Conservation (phyloP, 1,284 basidiomycete genomes). For the Phellopilus nigrolimitatus region DNA sequence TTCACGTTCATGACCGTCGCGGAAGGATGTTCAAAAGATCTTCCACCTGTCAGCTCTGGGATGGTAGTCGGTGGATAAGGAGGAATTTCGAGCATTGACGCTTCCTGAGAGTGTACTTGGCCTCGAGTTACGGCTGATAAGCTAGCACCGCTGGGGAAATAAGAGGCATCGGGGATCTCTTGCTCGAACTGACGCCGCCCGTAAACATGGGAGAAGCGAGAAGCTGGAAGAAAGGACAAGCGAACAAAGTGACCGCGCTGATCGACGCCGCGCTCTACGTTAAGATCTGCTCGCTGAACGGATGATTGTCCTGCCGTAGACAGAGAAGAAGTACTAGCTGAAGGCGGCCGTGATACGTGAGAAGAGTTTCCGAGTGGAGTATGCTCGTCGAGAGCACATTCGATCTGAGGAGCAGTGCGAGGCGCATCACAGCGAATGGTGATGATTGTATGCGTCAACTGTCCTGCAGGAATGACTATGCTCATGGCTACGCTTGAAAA, state of each 20-base stretch:
- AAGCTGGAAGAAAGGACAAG: slow-evolving; percentile 14
- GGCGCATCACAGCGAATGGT: slow-evolving; percentile 16
- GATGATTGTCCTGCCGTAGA: background rate
- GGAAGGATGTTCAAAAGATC: slow-evolving; percentile 10
- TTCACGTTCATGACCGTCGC: slow-evolving; percentile 17
- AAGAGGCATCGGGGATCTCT: slow-evolving; percentile 6
- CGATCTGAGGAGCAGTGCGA: slow-evolving; percentile 17
- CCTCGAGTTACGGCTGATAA: background rate
- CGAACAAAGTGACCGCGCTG: slow-evolving; percentile 18
- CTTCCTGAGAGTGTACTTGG: background rate
- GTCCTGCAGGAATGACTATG: slow-evolving; percentile 18
- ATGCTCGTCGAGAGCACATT: slow-evolving; percentile 19
- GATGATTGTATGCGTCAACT: slow-evolving; percentile 17
- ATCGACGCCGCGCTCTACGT: slow-evolving; percentile 19
- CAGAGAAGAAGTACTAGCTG: background rate
- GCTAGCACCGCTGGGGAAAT: background rate
- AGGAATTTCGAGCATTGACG: background rate
- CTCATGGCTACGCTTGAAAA: slow-evolving; percentile 15
- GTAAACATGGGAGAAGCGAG: background rate
- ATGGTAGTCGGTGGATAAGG: background rate
- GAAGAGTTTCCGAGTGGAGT: slow-evolving; percentile 1
- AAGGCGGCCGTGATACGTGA: background rate
- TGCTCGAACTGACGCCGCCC: background rate
- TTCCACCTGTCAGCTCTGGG: slow-evolving; percentile 1
- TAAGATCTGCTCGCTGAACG: slow-evolving; percentile 10